These are phyloP conservation scores for Fusarium algeriense DNA, from an alignment of 2,329 filamentous ascomycete species.

Conservation along the genomic window DNA sequence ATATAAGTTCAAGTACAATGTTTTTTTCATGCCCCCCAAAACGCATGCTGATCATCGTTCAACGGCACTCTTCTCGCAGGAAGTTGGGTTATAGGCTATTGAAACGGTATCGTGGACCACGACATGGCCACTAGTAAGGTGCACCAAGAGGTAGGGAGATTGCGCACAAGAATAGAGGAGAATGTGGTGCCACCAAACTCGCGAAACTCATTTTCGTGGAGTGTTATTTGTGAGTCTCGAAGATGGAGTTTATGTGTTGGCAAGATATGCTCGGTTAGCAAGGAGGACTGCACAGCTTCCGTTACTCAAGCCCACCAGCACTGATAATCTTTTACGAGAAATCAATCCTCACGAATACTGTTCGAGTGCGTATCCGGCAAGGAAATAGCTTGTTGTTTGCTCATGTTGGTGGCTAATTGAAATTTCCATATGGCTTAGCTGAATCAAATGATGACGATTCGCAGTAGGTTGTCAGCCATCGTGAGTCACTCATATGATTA, in stretches of 20 bases:
- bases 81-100: conserved; percentile 10
- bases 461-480: neutral
- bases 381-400: conserved; percentile 1
- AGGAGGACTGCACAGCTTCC: conserved; percentile 25
- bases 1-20: neutral
- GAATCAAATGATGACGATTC: neutral
- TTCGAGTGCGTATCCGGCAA: conserved; percentile 13
- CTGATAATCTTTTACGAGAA: neutral
- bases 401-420: neutral
- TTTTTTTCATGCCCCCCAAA: neutral
- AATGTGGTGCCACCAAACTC: conserved; percentile 32
- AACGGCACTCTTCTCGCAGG: conserved; percentile 18
- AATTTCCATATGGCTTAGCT: neutral
- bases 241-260: conserved; percentile 18
- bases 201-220: conserved; percentile 6
- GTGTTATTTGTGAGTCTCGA: conserved; percentile 12
- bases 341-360: neutral
- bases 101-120: conserved; percentile 18
- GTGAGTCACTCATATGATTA: neutral
- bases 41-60: conserved; percentile 3
- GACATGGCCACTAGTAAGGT: conserved; percentile 10
- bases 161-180: conserved; percentile 16
- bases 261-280: conserved; percentile 13
- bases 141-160: conserved; percentile 27
- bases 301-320: conserved; percentile 18